phyloP scores from a whole-genome alignment of 148 eudicot genomes.

The Rhododendron williamsianum region DNA sequence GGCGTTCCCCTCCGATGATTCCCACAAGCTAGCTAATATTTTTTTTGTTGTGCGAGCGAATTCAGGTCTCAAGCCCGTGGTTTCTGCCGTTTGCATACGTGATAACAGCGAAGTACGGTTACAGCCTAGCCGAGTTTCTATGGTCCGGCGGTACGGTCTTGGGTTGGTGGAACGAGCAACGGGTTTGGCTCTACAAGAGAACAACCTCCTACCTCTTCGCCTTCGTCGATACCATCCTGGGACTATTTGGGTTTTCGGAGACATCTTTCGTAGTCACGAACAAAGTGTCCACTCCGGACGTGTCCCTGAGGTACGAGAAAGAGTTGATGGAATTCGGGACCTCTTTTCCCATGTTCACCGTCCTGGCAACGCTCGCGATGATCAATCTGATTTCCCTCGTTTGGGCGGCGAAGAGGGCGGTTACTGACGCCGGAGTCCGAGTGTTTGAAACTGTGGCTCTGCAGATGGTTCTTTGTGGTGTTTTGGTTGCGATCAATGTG shows the following conservation, averaged over 20 bases:
- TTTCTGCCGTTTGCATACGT: conserved; percentile 58
- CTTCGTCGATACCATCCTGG: conserved; percentile 33
- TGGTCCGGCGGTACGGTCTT: conserved; percentile 44
- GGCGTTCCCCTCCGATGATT: not conserved
- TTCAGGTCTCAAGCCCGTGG: conserved; percentile 68
- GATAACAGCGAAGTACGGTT: conserved; percentile 24
- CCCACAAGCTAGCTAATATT: not conserved
- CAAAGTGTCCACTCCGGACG: conserved; percentile 50
- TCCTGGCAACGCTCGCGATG: conserved; percentile 47
- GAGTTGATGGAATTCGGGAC: conserved; percentile 79
- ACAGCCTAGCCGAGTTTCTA: conserved; percentile 53
- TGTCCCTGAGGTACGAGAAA: conserved; percentile 38
- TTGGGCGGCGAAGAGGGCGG: conserved; percentile 13
- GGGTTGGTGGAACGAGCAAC: conserved; percentile 90
- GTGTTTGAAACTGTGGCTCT: conserved; percentile 25
- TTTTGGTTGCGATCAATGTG: conserved; percentile 44
- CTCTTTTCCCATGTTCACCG: conserved; percentile 51
- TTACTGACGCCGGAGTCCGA: not conserved
- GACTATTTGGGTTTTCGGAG: conserved; percentile 38
- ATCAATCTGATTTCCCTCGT: conserved; percentile 44
- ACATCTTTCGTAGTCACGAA: conserved; percentile 47
- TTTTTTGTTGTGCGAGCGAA: not conserved
- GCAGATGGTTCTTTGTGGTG: conserved; percentile 50
- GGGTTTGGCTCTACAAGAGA: conserved; percentile 87
- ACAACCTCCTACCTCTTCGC: conserved; percentile 65